Percentiles rank a stretch among this genome's conserved stretches.
Evolutionary conservation across 495 filamentous ascomycete genomes (phyloP).

Genomic region (Cercophora samala): DNA sequence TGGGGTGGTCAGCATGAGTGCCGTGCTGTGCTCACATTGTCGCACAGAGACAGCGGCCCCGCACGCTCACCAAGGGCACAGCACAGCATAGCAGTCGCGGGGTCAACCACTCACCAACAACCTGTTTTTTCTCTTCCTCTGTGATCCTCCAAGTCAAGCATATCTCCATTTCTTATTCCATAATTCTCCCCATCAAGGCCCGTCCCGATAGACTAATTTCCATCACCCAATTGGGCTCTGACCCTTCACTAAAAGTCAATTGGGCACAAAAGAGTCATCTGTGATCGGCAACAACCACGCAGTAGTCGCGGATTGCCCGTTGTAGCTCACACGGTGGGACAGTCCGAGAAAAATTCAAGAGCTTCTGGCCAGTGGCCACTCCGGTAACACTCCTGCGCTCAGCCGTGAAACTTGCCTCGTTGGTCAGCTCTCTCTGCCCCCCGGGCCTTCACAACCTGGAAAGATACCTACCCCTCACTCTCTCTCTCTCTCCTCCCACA

Average conservation of each 20-base stretch:
- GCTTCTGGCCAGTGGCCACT: not conserved
- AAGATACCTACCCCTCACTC: no score
- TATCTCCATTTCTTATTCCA: not conserved
- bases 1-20: not conserved
- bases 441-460: no score
- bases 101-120: not conserved
- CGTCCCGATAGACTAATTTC: not conserved
- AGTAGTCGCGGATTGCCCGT: slow-evolving; percentile 2
- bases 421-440: not conserved
- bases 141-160: not conserved
- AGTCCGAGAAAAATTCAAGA: slow-evolving; percentile 18
- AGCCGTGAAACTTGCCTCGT: not conserved
- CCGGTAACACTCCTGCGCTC: not conserved
- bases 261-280: slow-evolving; percentile 4
- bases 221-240: slow-evolving; percentile 7
- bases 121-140: not conserved
- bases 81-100: not conserved
- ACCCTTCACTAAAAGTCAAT: slow-evolving; percentile 3
- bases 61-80: not conserved
- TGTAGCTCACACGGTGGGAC: slow-evolving; percentile 18
- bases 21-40: not conserved
- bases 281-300: slow-evolving; percentile 16
- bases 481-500: not conserved
- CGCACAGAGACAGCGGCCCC: slow-evolving; percentile 9
- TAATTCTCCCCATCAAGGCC: not conserved